Conservation (phyloP, 2,329 filamentous ascomycete species). For the Bipolaris zeicola region DNA sequence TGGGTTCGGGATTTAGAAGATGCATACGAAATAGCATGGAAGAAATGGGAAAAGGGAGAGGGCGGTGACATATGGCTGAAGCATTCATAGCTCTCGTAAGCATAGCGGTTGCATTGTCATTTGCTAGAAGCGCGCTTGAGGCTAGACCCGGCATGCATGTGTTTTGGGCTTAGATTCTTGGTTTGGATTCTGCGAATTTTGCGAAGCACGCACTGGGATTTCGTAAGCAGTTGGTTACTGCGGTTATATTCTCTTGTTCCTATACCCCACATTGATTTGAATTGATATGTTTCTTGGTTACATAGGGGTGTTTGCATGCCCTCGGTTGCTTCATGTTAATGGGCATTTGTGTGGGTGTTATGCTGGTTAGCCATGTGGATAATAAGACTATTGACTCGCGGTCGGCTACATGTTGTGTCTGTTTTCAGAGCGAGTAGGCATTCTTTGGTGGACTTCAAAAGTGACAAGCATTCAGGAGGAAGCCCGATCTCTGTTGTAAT, state of each 20-base stretch:
- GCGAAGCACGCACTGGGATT: not conserved
- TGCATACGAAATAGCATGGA: slow-evolving; percentile 89
- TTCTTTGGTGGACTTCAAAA: too few species aligned
- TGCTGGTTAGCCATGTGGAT: not conserved
- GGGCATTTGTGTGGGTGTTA: not conserved
- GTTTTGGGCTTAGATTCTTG: slow-evolving; percentile 7
- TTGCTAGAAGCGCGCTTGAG: slow-evolving; percentile 5
- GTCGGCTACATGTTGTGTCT: not conserved
- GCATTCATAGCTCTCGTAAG: slow-evolving; percentile 1
- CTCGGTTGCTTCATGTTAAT: not conserved
- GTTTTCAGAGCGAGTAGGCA: not conserved
- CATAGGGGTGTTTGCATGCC: not conserved
- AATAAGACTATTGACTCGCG: not conserved
- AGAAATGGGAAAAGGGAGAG: slow-evolving; percentile 80
- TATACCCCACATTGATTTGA: slow-evolving; percentile 14
- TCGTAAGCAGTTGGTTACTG: slow-evolving; percentile 1
- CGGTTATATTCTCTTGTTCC: slow-evolving; percentile 7
- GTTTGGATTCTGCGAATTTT: slow-evolving; percentile 8
- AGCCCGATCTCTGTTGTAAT: slow-evolving; percentile 7
- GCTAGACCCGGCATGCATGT: not conserved
- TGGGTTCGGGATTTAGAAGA: slow-evolving; percentile 91
- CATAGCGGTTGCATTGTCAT: slow-evolving; percentile 4
- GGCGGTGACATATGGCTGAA: slow-evolving; percentile 90
- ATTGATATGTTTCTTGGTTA: slow-evolving; percentile 7
- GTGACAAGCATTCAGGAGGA: not conserved